Conservation (phyloP, 148 eudicot species). For the Spergularia marina region DNA sequence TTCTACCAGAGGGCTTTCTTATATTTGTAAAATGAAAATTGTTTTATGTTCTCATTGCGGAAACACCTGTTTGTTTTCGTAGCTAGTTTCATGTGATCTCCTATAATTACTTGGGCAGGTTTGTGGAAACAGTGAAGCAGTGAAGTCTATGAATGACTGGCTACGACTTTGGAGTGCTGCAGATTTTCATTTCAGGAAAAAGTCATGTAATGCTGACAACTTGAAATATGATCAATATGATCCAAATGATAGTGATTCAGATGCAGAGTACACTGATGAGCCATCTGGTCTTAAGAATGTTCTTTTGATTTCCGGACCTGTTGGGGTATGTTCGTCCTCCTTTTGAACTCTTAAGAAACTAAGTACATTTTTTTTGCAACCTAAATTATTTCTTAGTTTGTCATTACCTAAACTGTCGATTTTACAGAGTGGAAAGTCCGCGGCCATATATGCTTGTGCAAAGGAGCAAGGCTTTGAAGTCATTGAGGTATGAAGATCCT, state of each 20-base stretch:
- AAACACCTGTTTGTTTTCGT: neutral
- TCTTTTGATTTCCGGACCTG: constrained; percentile 87
- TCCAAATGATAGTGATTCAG: constrained; percentile 48
- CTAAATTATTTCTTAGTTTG: neutral
- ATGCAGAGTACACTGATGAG: constrained; percentile 43
- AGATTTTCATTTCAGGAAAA: constrained; percentile 45
- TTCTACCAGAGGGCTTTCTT: neutral
- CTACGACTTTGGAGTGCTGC: constrained; percentile 65
- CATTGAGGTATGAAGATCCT: constrained; percentile 61
- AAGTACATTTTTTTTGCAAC: constrained; percentile 4
- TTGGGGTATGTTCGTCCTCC: constrained; percentile 63
- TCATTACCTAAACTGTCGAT: constrained; percentile 15
- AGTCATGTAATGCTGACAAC: constrained; percentile 29
- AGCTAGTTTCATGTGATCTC: neutral
- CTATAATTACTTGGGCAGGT: constrained; percentile 45
- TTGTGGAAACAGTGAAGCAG: constrained; percentile 80
- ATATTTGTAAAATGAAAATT: neutral
- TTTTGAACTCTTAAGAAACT: neutral
- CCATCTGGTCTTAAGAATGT: constrained; percentile 68
- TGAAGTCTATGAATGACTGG: constrained; percentile 79
- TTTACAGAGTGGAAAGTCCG: constrained; percentile 92
- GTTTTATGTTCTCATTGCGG: neutral
- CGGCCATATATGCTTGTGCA: constrained; percentile 97
- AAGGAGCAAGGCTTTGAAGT: constrained; percentile 91
- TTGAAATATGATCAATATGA: constrained; percentile 37